Evolutionary conservation across 2,329 filamentous ascomycete genomes (phyloP).

Genomic region (Stagonosporopsis chrysanthemi): DNA sequence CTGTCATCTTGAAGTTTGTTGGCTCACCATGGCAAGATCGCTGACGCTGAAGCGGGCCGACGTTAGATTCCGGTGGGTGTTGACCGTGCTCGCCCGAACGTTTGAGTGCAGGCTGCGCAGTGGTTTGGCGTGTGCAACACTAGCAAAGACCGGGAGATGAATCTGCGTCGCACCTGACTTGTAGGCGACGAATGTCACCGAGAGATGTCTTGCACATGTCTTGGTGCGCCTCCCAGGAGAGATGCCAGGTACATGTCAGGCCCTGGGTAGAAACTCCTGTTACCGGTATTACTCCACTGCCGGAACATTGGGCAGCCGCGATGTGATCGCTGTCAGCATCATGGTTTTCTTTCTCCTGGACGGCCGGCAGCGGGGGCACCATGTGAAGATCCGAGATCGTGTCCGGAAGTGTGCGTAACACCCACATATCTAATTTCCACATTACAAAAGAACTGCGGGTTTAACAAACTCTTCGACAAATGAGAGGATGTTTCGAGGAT

Average conservation of each 20-base stretch:
- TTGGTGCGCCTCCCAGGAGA: constrained; percentile 3
- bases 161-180: constrained; percentile 8
- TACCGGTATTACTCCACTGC: not conserved
- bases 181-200: not conserved
- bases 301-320: not conserved
- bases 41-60: constrained; percentile 17
- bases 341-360: constrained; percentile 4
- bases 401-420: constrained; percentile 3
- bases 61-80: constrained; percentile 9
- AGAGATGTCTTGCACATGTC: constrained; percentile 1
- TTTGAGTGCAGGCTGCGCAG: not conserved
- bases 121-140: constrained; percentile 8
- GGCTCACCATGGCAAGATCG: constrained; percentile 5
- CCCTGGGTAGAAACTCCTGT: not conserved
- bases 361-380: constrained; percentile 14
- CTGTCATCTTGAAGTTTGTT: constrained; percentile 10
- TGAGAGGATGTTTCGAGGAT: not conserved
- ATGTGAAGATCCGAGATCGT: constrained; percentile 16
- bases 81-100: constrained; percentile 16
- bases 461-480: constrained; percentile 14
- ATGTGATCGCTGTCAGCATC: constrained; percentile 9
- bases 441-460: constrained; percentile 3
- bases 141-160: constrained; percentile 5
- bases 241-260: not conserved
- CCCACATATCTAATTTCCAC: constrained; percentile 17